A percentile compares a stretch with the other conserved stretches of the same genome.
Conservation (phyloP, 305 asterid genomes). For the Euphrasia arctica region DNA sequence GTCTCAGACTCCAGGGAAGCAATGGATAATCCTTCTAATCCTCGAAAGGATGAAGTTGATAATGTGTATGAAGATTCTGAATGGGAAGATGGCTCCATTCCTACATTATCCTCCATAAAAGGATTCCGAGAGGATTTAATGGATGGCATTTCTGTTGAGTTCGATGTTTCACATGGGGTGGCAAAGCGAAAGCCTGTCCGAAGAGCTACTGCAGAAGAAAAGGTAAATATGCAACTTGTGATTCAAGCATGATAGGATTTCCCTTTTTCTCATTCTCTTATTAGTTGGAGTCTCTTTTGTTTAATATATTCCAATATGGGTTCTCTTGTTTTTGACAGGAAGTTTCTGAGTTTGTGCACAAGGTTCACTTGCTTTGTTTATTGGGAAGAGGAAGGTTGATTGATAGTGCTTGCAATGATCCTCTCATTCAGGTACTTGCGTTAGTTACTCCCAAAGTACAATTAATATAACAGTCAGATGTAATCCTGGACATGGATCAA, state of each 20-base stretch:
- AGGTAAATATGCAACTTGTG: slow-evolving; percentile 41
- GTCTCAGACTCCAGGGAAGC: slow-evolving; percentile 33
- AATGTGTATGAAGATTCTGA: slow-evolving; percentile 54
- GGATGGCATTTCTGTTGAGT: slow-evolving; percentile 72
- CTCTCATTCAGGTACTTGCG: slow-evolving; percentile 78
- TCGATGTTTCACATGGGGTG: slow-evolving; percentile 59
- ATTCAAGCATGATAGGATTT: slow-evolving; percentile 15
- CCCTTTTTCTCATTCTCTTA: background rate
- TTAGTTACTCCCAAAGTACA: slow-evolving; percentile 13
- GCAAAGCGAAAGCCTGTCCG: slow-evolving; percentile 56
- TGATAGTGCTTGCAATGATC: slow-evolving; percentile 80
- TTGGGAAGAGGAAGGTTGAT: slow-evolving; percentile 89
- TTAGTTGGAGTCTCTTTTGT: slow-evolving; percentile 5
- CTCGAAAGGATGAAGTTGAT: slow-evolving; percentile 31
- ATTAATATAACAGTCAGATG: background rate
- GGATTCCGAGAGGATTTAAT: slow-evolving; percentile 37
- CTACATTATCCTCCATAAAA: slow-evolving; percentile 35
- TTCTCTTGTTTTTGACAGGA: slow-evolving; percentile 51
- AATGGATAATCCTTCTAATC: slow-evolving; percentile 31
- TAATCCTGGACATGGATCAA: background rate
- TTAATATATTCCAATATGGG: slow-evolving; percentile 13
- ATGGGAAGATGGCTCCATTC: slow-evolving; percentile 85
- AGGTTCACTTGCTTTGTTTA: slow-evolving; percentile 89
- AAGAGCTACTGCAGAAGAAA: slow-evolving; percentile 87
- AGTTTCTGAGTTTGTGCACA: slow-evolving; percentile 83